Base-by-base conservation (phyloP, 768 basidiomycete genomes). In the Coprinopsis marcescibilis region DNA sequence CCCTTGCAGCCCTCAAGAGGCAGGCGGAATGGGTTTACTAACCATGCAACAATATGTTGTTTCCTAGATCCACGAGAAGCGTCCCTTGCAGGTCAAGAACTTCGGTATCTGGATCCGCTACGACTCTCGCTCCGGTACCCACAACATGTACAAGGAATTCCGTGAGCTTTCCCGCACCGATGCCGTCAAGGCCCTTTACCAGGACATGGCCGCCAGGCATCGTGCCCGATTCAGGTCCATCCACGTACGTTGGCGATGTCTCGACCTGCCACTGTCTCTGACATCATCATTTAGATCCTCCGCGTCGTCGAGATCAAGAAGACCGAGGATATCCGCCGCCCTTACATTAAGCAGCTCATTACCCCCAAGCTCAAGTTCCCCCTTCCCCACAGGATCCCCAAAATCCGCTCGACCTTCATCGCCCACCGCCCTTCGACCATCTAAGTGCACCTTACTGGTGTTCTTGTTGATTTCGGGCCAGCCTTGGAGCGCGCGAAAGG, bases 101-200 rank as follows among this genome's bases (percentile, higher is more conserved):
- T 97, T 99, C 65, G 96, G 96, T 57, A 89, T 99, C 73, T 98
- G 96, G 96, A 71, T 99, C 66, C 89, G 95, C 59, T 99, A 99
- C 72, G 96, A 99, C 73, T 98, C 95, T 45, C 92, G 95, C 60
- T 96, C 94, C 43, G 96, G 96, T 54, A 99, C 96, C 37, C 96
- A 98, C 85, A 99, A 99, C 83, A 95, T 97, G 93, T 96, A 96
- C 88, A 94, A 94, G 81, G 88, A 90, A 70, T 97, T 90, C 87
- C 90, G 93, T 63, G 95, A 98, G 60, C 85, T 99, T 58, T 78
- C 78, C 57, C 85, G 96, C 55, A 85, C 90, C 51, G 94, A 90
- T 65, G 95, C 96, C 48, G 96, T 98, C 65, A 93, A 89, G 78
- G 77, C 84, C 58, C 70, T 97, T 66, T 98, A 98, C 82, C 95